These are phyloP conservation scores for Fomitiporia mediterranea DNA, from an alignment of 1,284 basidiomycete species.

Conservation along the genomic window DNA sequence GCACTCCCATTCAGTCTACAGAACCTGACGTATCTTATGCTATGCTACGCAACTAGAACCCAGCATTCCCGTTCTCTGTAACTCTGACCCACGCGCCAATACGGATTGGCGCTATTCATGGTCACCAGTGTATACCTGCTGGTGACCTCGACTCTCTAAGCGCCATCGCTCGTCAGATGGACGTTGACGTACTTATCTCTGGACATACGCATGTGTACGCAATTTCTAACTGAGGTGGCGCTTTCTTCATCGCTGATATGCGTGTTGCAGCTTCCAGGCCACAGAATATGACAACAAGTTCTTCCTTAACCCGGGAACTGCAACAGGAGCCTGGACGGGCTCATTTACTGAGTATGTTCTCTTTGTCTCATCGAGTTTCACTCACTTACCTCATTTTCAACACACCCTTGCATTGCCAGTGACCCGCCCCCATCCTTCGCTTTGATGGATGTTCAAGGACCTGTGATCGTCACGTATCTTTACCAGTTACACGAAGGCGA, in stretches of 20 bases:
- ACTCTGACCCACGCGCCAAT: constrained; percentile 86
- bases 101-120: constrained; percentile 90
- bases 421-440: constrained; percentile 82
- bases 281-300: constrained; percentile 16
- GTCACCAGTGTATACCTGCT: constrained; percentile 90
- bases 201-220: constrained; percentile 92
- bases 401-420: constrained; percentile 29
- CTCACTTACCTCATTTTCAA: neutral
- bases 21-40: constrained; percentile 1
- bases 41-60: constrained; percentile 38
- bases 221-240: neutral
- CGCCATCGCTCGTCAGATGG: constrained; percentile 89
- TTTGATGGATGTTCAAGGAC: constrained; percentile 91
- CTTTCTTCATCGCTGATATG: neutral
- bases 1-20: constrained; percentile 1
- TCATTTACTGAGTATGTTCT: constrained; percentile 56
- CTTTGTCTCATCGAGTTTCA: neutral
- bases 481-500: constrained; percentile 94
- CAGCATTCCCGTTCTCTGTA: constrained; percentile 76
- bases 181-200: constrained; percentile 92
- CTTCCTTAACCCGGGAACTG: constrained; percentile 54
- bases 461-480: constrained; percentile 92
- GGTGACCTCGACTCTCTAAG: constrained; percentile 89
- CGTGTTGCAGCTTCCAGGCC: constrained; percentile 13
- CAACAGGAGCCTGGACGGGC: constrained; percentile 92